Evolutionary conservation across 2,329 filamentous ascomycete species (phyloP), one percentile per base, ranked within the genome.

Genomic region (Cercospora sp.): DNA sequence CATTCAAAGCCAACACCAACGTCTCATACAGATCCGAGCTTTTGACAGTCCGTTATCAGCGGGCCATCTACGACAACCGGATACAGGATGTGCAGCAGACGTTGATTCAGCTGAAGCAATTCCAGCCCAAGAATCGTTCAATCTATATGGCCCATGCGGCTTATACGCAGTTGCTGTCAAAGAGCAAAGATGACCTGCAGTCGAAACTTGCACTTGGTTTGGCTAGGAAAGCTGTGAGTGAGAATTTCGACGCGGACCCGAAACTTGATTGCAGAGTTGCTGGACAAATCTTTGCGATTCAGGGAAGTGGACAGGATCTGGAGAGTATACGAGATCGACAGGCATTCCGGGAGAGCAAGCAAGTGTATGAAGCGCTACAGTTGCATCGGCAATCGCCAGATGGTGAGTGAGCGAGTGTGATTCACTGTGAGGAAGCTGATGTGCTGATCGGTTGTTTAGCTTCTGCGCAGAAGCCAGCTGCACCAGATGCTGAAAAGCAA

Each of bases 131-230:
- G 62, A 75, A 79, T 64, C 69, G 75, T 12, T 67, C 71, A 6
- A 67, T 77, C 20, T 78, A 77, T 66, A 74, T 79, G 72, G 77
- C 77, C 2, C 77, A 79, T 68, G 76, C 74, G 16, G 76, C 72
- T 20, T 71, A 77, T n/a, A 78, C 76, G 31, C 75, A 77, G 59
- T 62, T 78, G 58, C 59, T 77, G 20, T 76, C 75, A 6, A 71
- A 60, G 5, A 58, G 63, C 23, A 73, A 74, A 18, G 77, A 74
- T 10, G 77, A 78, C 61, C 39, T 77, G 28, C 72, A 74, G 45
- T 71, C 74, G 3, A 62, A 72, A 45, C 68, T 78, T 20, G 76
- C 76, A n/a, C 45, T 77, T 13, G 65, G 64, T 6, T 63, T 78
- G 51, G 76, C 77, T 1, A 69, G 72, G 61, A 78, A 77, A 63